Percentiles rank a stretch among this genome's conserved stretches.
phyloP scores from a whole-genome alignment of 2,329 filamentous ascomycete species.

The Gliomastix tumulicola region DNA sequence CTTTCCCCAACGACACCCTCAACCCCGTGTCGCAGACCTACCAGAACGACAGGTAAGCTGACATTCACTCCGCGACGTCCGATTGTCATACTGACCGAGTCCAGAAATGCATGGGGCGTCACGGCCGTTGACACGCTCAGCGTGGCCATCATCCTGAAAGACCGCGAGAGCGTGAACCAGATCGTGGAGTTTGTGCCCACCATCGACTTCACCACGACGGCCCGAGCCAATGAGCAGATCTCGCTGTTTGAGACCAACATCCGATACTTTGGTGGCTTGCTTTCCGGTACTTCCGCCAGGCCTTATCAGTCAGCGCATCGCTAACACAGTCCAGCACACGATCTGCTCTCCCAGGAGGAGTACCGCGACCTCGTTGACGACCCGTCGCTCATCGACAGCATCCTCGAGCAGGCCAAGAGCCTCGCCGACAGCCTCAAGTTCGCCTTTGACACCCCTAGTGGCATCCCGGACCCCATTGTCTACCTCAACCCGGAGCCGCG shows the following conservation, averaged over 20 bases:
- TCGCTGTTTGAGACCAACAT: slow-evolving; percentile 90
- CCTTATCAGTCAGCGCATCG: no score
- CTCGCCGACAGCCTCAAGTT: slow-evolving; percentile 70
- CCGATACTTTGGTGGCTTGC: slow-evolving; percentile 73
- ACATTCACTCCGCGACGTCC: no score
- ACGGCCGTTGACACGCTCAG: slow-evolving; percentile 75
- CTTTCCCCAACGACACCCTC: slow-evolving; percentile 1
- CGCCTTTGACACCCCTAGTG: slow-evolving; percentile 70
- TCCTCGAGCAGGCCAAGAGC: slow-evolving; percentile 60
- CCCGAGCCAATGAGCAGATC: slow-evolving; percentile 37
- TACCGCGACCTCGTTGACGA: slow-evolving; percentile 40
- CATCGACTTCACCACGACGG: slow-evolving; percentile 63
- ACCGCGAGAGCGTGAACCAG: slow-evolving; percentile 57
- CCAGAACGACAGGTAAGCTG: slow-evolving; percentile 1
- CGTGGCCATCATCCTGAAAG: slow-evolving; percentile 72
- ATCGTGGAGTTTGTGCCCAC: slow-evolving; percentile 65
- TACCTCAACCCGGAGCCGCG: slow-evolving; percentile 45
- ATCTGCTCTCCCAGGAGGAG: slow-evolving; percentile 61
- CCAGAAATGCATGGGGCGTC: slow-evolving; percentile 77
- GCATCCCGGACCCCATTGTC: slow-evolving; percentile 66
- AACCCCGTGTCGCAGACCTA: background rate
- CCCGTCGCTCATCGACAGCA: slow-evolving; percentile 39
- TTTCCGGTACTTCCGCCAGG: slow-evolving; percentile 49
- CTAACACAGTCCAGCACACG: slow-evolving; percentile 42
- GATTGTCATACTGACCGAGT: no score